These are phyloP conservation scores for Colletotrichum euphorbiae DNA, from an alignment of 2,329 filamentous ascomycete species.

Conservation along the genomic window DNA sequence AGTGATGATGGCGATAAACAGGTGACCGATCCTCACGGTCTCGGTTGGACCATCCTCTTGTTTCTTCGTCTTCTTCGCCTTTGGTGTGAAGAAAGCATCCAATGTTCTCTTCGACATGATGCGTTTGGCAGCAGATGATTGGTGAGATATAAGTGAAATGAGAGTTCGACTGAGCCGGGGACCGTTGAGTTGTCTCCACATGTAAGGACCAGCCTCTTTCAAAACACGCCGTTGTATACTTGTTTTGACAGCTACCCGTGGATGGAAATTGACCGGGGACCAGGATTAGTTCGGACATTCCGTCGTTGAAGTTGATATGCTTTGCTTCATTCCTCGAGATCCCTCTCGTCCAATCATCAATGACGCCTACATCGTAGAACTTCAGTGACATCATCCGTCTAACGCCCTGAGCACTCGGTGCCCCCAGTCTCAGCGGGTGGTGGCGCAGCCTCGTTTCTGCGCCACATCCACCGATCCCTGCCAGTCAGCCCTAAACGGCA, in stretches of 20 bases:
- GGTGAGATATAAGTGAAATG: slow-evolving; percentile 22
- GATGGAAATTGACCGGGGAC: background rate
- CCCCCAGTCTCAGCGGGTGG: background rate
- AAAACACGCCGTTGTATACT: background rate
- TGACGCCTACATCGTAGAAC: slow-evolving; percentile 33
- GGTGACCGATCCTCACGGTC: slow-evolving; percentile 16
- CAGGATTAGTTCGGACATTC: background rate
- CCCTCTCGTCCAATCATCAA: slow-evolving; percentile 32
- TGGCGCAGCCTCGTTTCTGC: slow-evolving; percentile 19
- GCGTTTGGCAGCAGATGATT: slow-evolving; percentile 15
- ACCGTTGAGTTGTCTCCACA: slow-evolving; percentile 19
- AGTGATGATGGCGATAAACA: background rate
- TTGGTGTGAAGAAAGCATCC: slow-evolving; percentile 74
- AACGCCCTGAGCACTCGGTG: background rate
- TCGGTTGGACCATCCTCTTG: slow-evolving; percentile 29
- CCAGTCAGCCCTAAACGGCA: slow-evolving; percentile 39
- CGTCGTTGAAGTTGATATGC: background rate
- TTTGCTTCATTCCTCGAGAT: background rate
- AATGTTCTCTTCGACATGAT: slow-evolving; percentile 68
- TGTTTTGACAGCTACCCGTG: background rate
- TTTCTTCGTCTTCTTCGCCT: slow-evolving; percentile 54
- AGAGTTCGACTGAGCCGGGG: background rate
- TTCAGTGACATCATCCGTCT: slow-evolving; percentile 23
- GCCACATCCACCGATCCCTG: slow-evolving; percentile 25
- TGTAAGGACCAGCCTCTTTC: background rate